Evolutionary conservation across 202 grass and related monocot species (phyloP).

Genomic region (Bolboschoenoplectus hybrid): DNA sequence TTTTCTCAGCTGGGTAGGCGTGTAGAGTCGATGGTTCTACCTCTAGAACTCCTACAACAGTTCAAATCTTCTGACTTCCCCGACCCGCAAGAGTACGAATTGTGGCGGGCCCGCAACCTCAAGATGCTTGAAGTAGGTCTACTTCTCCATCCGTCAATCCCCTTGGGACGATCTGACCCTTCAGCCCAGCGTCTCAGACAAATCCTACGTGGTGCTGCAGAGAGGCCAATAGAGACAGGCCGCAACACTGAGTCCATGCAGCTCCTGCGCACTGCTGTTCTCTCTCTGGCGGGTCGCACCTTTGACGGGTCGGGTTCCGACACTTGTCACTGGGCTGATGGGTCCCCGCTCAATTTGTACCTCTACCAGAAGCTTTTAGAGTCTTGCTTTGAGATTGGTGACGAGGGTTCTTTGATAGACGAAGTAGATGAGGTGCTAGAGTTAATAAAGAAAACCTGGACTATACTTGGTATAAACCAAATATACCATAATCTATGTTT

Average conservation of each 20-base stretch:
- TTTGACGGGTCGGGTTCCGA: constrained; percentile 75
- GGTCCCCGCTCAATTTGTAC: constrained; percentile 88
- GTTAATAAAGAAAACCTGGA: constrained; percentile 94
- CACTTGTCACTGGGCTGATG: constrained; percentile 97
- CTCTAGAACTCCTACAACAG: constrained; percentile 93
- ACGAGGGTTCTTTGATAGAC: constrained; percentile 80
- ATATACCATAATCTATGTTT: constrained; percentile 96
- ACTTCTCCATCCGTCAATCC: constrained; percentile 68
- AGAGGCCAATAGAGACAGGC: constrained; percentile 84
- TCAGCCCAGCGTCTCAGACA: constrained; percentile 72
- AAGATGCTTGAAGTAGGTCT: constrained; percentile 90
- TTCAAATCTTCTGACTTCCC: constrained; percentile 86
- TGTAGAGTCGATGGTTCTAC: constrained; percentile 82
- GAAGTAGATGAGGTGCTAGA: constrained; percentile 96
- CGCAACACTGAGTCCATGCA: constrained; percentile 94
- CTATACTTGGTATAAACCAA: constrained; percentile 83
- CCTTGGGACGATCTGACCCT: constrained; percentile 69
- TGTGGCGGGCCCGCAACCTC: constrained; percentile 80
- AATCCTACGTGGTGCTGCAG: constrained; percentile 68
- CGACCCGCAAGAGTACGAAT: constrained; percentile 73
- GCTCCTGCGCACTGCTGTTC: constrained; percentile 63
- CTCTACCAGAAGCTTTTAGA: constrained; percentile 91
- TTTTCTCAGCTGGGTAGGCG: constrained; percentile 74
- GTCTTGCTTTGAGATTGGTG: constrained; percentile 82
- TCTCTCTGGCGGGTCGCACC: constrained; percentile 69